Percentiles rank a stretch among this genome's conserved stretches.
phyloP scores from a whole-genome alignment of 1,284 basidiomycete species.

The Leccinum brunneo-olivaceum region DNA sequence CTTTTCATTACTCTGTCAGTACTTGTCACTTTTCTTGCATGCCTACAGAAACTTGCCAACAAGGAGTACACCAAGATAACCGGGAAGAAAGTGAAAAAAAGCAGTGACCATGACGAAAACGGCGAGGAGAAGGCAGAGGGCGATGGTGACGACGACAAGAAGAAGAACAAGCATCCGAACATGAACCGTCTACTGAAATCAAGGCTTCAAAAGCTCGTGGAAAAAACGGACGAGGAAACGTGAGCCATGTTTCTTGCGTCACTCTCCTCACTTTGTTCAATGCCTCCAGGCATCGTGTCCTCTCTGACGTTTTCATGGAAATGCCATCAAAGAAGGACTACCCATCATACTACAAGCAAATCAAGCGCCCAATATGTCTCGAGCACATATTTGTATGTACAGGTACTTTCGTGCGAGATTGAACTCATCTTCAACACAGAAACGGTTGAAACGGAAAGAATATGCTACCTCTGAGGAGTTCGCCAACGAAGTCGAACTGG shows the following conservation, averaged over 20 bases:
- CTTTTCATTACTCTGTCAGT: background rate
- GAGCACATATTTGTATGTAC: constrained; percentile 70
- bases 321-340: constrained; percentile 76
- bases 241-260: constrained; percentile 10
- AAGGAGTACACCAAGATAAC: constrained; percentile 58
- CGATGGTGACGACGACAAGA: constrained; percentile 38
- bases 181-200: constrained; percentile 57
- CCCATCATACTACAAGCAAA: constrained; percentile 81
- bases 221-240: constrained; percentile 60
- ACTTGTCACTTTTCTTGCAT: constrained; percentile 6
- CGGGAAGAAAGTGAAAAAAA: constrained; percentile 40
- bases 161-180: constrained; percentile 55
- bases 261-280: constrained; percentile 2
- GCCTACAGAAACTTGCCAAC: constrained; percentile 54
- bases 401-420: constrained; percentile 3
- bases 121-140: constrained; percentile 36
- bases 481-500: constrained; percentile 80
- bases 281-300: constrained; percentile 51
- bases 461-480: constrained; percentile 65
- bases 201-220: constrained; percentile 62
- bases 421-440: constrained; percentile 37
- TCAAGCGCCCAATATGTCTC: constrained; percentile 78
- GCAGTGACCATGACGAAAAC: constrained; percentile 36
- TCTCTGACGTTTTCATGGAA: constrained; percentile 77
- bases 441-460: constrained; percentile 70